phyloP scores from a whole-genome alignment of 495 filamentous ascomycete genomes.

The Chlorociboria aeruginascens region DNA sequence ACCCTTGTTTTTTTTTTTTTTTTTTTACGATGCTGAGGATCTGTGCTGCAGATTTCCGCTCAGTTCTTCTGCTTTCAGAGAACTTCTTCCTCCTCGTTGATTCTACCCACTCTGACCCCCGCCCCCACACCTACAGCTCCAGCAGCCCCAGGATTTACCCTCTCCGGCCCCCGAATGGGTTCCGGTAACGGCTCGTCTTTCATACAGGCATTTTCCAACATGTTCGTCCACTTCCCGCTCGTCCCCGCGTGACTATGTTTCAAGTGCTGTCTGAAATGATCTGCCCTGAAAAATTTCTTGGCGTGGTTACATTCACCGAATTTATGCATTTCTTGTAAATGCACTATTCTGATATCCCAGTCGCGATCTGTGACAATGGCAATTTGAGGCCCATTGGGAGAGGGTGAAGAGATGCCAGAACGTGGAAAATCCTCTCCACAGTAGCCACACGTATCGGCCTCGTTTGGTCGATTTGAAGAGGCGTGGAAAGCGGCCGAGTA shows the following conservation, averaged over 20 bases:
- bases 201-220: conserved; percentile 94
- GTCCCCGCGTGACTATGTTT: conserved; percentile 97
- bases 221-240: conserved; percentile 98
- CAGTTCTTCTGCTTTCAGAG: conserved; percentile 1
- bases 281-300: conserved; percentile 96
- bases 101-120: conserved; percentile 9
- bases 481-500: conserved; percentile 79
- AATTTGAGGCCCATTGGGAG: conserved; percentile 17
- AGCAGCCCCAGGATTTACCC: conserved; percentile 12
- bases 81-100: conserved; percentile 19
- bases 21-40: not conserved
- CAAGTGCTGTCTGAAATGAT: conserved; percentile 95
- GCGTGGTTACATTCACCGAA: conserved; percentile 96
- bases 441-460: conserved; percentile 81
- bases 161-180: conserved; percentile 14
- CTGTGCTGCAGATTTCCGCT: not conserved
- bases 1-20: not conserved
- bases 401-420: conserved; percentile 21
- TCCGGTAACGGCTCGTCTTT: conserved; percentile 59
- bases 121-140: too few relatives aligned
- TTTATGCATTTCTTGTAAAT: conserved; percentile 85
- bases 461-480: conserved; percentile 44
- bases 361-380: conserved; percentile 39
- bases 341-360: conserved; percentile 75
- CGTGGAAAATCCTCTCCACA: conserved; percentile 89